phyloP scores from a whole-genome alignment of 106 monocot genomes.

The Hemerocallis citrina region DNA sequence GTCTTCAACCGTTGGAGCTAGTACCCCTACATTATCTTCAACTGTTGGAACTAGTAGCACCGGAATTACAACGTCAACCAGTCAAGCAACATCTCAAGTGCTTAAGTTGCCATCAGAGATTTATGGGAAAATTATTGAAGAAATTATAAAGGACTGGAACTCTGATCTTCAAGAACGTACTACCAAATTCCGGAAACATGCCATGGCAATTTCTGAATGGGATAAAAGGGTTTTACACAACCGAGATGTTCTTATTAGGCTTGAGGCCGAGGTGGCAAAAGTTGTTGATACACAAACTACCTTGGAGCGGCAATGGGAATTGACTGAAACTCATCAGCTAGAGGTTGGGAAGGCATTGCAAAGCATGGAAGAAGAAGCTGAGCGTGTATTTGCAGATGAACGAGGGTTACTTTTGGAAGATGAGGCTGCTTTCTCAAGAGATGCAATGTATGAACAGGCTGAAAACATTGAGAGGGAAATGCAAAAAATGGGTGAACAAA shows the following conservation, averaged over 20 bases:
- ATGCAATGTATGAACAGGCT: constrained; percentile 91
- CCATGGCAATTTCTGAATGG: constrained; percentile 80
- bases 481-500: constrained; percentile 88
- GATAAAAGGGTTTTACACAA: constrained; percentile 88
- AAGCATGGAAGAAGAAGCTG: constrained; percentile 92
- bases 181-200: constrained; percentile 77
- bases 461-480: constrained; percentile 76
- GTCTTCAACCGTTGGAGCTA: constrained; percentile 15
- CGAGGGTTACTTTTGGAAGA: constrained; percentile 73
- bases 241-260: constrained; percentile 72
- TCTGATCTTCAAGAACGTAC: constrained; percentile 82
- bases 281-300: constrained; percentile 83
- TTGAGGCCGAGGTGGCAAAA: constrained; percentile 97
- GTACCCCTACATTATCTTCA: too few relatives aligned
- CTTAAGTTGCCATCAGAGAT: constrained; percentile 86
- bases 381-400: constrained; percentile 72
- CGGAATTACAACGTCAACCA: constrained; percentile 14
- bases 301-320: constrained; percentile 71
- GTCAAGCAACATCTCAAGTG: constrained; percentile 21
- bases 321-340: constrained; percentile 94
- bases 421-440: constrained; percentile 66
- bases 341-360: constrained; percentile 87
- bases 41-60: too few relatives aligned
- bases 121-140: constrained; percentile 77
- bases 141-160: constrained; percentile 96